Percentiles rank a stretch among this genome's conserved stretches.
These are phyloP conservation scores for Lolium multiflorum DNA, from an alignment of 176 grass and related monocot species.

Conservation along the genomic window DNA sequence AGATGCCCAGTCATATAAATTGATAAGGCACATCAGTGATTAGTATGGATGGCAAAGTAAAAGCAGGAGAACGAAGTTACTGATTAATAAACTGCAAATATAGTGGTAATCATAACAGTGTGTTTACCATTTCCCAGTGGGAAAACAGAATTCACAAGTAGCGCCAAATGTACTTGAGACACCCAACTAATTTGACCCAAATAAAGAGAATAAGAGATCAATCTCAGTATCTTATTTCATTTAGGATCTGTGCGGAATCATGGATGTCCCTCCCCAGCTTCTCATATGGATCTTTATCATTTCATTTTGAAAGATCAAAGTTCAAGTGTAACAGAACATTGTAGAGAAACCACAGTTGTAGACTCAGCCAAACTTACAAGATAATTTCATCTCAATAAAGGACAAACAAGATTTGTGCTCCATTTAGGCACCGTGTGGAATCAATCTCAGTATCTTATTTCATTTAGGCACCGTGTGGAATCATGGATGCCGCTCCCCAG, in stretches of 20 bases:
- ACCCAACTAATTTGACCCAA: slow-evolving; percentile 14
- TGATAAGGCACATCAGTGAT: slow-evolving; percentile 9
- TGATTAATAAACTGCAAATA: not conserved
- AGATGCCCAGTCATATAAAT: slow-evolving; percentile 24
- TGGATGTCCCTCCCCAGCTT: not conserved
- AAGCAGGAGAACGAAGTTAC: not conserved
- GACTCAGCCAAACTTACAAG: not conserved
- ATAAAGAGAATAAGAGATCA: slow-evolving; percentile 3
- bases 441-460: not conserved
- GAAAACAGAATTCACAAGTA: slow-evolving; percentile 1
- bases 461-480: not conserved
- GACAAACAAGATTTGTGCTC: not conserved
- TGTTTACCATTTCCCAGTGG: not conserved
- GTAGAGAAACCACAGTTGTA: not conserved
- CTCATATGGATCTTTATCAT: slow-evolving; percentile 9
- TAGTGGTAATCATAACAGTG: slow-evolving; percentile 1
- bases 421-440: too few species aligned
- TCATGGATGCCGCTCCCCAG: not conserved
- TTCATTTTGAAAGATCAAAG: not conserved
- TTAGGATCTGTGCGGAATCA: not conserved
- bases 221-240: not conserved
- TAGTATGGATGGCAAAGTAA: slow-evolving; percentile 17
- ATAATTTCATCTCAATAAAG: not conserved
- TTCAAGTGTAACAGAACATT: not conserved
- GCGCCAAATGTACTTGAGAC: not conserved